Evolutionary conservation across 2,329 filamentous ascomycete genomes (phyloP).

Genomic region (Aspergillus nomiae): DNA sequence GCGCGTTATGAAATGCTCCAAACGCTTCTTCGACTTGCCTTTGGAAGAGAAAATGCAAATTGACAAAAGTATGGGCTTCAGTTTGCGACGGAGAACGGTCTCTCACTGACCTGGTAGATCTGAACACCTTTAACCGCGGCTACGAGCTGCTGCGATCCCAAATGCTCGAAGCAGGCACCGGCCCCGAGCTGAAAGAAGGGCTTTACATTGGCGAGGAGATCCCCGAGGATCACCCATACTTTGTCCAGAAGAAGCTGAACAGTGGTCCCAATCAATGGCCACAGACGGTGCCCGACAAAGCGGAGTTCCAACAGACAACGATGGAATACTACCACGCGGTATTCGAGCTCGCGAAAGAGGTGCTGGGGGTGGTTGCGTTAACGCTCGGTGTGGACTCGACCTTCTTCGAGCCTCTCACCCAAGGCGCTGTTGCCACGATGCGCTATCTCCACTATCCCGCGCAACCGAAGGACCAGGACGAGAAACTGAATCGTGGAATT

Average conservation of each 20-base stretch:
- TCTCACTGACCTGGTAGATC: constrained; percentile 24
- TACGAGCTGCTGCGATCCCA: constrained; percentile 48
- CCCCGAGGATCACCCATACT: constrained; percentile 35
- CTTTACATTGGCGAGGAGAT: constrained; percentile 45
- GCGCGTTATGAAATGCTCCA: constrained; percentile 40
- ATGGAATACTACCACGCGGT: not conserved
- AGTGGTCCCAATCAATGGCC: constrained; percentile 47
- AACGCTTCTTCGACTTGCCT: constrained; percentile 44
- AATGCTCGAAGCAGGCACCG: constrained; percentile 45
- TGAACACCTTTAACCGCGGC: constrained; percentile 45
- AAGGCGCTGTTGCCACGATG: constrained; percentile 44
- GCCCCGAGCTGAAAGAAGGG: constrained; percentile 48
- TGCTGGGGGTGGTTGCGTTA: not conserved
- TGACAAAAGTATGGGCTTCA: constrained; percentile 30
- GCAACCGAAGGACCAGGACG: constrained; percentile 40
- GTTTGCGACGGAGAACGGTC: not conserved
- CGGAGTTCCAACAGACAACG: not conserved
- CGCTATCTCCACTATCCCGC: constrained; percentile 47
- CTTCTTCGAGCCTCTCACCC: constrained; percentile 30
- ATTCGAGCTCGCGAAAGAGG: not conserved
- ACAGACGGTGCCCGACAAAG: not conserved
- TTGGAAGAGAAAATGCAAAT: constrained; percentile 46
- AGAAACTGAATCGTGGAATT: constrained; percentile 41
- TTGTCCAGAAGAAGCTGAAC: constrained; percentile 40
- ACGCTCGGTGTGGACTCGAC: not conserved